Conservation (phyloP, 345 rosid species). For the Camelina hispida region DNA sequence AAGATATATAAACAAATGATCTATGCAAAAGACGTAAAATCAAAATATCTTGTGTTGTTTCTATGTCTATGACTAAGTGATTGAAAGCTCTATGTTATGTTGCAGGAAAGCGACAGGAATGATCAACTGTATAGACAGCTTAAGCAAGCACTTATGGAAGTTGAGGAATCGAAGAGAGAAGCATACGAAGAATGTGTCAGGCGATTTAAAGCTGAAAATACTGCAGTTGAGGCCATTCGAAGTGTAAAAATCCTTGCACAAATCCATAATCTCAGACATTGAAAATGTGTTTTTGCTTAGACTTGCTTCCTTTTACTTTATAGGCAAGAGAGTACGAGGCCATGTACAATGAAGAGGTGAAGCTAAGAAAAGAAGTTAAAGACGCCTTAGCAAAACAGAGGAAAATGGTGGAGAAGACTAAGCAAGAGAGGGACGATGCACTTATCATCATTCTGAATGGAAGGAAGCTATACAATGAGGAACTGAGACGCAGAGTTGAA, state of each 20-base stretch:
- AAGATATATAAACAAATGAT: background rate
- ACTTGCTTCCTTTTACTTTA: constrained; percentile 8
- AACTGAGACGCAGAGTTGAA: constrained; percentile 48
- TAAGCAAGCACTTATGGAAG: constrained; percentile 48
- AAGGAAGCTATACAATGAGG: constrained; percentile 47
- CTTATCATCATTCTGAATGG: constrained; percentile 43
- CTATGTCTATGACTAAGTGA: constrained; percentile 2
- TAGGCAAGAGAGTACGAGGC: constrained; percentile 53
- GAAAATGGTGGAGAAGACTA: constrained; percentile 46
- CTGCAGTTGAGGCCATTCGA: constrained; percentile 47
- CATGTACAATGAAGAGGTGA: constrained; percentile 46
- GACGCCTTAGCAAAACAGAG: constrained; percentile 39
- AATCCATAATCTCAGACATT: background rate
- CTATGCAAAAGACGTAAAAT: background rate
- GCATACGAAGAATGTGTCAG: constrained; percentile 54
- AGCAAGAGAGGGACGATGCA: constrained; percentile 51
- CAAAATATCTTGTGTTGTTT: background rate
- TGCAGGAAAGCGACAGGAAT: constrained; percentile 48
- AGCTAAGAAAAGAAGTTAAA: constrained; percentile 46
- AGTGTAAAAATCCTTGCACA: constrained; percentile 44
- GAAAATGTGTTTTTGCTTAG: constrained; percentile 12
- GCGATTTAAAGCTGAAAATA: constrained; percentile 55
- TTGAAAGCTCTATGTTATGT: constrained; percentile 1
- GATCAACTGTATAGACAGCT: constrained; percentile 48
- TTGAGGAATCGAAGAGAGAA: constrained; percentile 53